phyloP scores from a whole-genome alignment of 768 basidiomycete genomes.

The Chalciporus piperatus region DNA sequence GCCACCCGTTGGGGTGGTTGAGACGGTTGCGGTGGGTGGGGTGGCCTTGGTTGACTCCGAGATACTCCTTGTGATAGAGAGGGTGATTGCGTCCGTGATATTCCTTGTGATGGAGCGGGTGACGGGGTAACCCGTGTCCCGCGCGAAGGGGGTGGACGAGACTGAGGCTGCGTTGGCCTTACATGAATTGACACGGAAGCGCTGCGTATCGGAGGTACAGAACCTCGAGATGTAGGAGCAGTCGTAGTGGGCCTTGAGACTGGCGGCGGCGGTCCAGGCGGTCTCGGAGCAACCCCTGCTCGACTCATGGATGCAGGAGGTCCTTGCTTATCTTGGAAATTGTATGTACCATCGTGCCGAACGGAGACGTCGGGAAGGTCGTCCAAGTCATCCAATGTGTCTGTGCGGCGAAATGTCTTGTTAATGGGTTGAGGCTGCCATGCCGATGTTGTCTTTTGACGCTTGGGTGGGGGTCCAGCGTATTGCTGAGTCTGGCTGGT shows the following conservation, averaged over 20 bases:
- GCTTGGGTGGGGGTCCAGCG: slow-evolving; percentile 47
- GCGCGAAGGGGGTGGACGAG: slow-evolving; percentile 17
- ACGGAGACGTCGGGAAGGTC: slow-evolving; percentile 64
- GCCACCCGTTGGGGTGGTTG: not conserved
- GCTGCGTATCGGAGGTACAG: slow-evolving; percentile 10
- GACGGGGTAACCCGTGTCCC: slow-evolving; percentile 9
- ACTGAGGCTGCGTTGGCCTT: slow-evolving; percentile 4
- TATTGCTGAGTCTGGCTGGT: slow-evolving; percentile 25
- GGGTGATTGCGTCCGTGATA: slow-evolving; percentile 10
- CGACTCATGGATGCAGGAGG: slow-evolving; percentile 13
- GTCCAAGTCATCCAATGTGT: slow-evolving; percentile 41
- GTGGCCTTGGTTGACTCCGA: not conserved
- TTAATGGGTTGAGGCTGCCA: slow-evolving; percentile 40
- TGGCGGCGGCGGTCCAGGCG: slow-evolving; percentile 7
- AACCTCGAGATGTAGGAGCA: slow-evolving; percentile 13
- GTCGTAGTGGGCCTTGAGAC: slow-evolving; percentile 5
- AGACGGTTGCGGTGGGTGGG: not conserved
- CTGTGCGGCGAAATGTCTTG: slow-evolving; percentile 19
- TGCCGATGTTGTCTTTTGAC: slow-evolving; percentile 49
- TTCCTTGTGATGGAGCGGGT: slow-evolving; percentile 20
- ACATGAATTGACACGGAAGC: slow-evolving; percentile 8
- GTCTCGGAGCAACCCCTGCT: slow-evolving; percentile 9
- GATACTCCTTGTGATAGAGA: not conserved
- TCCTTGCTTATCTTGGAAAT: slow-evolving; percentile 30
- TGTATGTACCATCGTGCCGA: slow-evolving; percentile 57